These are phyloP conservation scores for Aureobasidium melanogenum DNA, from an alignment of 2,329 filamentous ascomycete genomes.

Conservation along the genomic window DNA sequence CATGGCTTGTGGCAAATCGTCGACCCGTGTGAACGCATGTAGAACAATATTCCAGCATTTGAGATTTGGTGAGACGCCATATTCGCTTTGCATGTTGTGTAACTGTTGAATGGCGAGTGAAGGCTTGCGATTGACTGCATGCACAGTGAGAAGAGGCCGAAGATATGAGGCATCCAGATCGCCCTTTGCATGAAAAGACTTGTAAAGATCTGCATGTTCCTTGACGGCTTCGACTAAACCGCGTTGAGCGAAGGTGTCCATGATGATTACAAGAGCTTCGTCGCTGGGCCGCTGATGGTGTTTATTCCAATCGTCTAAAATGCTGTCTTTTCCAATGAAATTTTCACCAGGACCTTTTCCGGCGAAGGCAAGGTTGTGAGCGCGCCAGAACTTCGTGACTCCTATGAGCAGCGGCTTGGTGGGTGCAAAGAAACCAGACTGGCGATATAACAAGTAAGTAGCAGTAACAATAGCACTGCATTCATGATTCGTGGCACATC, in stretches of 20 bases:
- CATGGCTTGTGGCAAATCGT: conserved; percentile 59
- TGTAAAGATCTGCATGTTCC: conserved; percentile 16
- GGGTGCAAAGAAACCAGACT: not conserved
- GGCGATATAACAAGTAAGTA: not conserved
- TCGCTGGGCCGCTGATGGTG: conserved; percentile 21
- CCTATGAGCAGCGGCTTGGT: not conserved
- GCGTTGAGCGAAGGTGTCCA: conserved; percentile 23
- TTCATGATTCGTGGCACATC: not conserved
- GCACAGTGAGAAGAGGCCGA: conserved; percentile 56
- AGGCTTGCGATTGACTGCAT: conserved; percentile 61
- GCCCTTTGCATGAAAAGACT: not conserved
- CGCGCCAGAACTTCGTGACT: not conserved
- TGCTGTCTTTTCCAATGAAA: not conserved
- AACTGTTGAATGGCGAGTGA: conserved; percentile 52
- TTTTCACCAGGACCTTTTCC: not conserved
- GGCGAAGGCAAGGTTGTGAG: not conserved
- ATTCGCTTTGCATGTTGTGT: conserved; percentile 48
- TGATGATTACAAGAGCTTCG: conserved; percentile 14
- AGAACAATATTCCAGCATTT: conserved; percentile 70
- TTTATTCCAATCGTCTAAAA: conserved; percentile 11
- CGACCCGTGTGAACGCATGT: conserved; percentile 56
- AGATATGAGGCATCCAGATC: conserved; percentile 12
- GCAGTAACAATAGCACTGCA: not conserved
- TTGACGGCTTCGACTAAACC: conserved; percentile 28
- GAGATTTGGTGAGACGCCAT: conserved; percentile 48